Percentiles rank a stretch among this genome's conserved stretches.
phyloP scores from a whole-genome alignment of 2,329 filamentous ascomycete genomes.

The Fusarium sp. region DNA sequence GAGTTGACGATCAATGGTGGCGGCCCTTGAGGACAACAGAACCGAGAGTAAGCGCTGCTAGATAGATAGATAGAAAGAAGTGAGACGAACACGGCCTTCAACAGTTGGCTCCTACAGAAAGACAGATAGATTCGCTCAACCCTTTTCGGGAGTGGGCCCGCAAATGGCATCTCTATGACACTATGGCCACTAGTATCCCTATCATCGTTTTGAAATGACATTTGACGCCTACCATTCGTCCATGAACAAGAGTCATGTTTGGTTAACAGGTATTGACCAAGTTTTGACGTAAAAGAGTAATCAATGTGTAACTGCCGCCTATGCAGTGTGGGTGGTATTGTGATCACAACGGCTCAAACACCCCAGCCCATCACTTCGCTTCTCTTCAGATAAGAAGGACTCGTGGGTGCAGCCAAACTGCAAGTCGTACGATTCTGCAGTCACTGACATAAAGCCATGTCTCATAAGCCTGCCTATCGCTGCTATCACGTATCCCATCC shows the following conservation, averaged over 20 bases:
- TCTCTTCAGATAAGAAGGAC: slow-evolving; percentile 16
- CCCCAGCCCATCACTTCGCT: neutral
- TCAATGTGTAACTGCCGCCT: neutral
- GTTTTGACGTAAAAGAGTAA: neutral
- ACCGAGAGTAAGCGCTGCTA: neutral
- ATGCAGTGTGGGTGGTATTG: slow-evolving; percentile 22
- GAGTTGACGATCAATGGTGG: slow-evolving; percentile 36
- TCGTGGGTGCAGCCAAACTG: neutral
- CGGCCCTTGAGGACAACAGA: slow-evolving; percentile 20
- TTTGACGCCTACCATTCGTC: neutral
- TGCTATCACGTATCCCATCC: neutral
- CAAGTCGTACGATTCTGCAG: slow-evolving; percentile 36
- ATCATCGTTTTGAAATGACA: neutral
- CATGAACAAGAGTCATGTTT: neutral
- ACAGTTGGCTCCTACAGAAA: neutral
- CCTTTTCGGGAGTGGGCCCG: neutral
- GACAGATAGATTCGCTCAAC: slow-evolving; percentile 11
- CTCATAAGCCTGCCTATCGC: slow-evolving; percentile 7
- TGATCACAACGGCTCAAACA: slow-evolving; percentile 9
- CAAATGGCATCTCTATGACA: neutral
- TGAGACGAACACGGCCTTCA: neutral
- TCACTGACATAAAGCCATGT: slow-evolving; percentile 28
- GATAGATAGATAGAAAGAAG: slow-evolving; percentile 11
- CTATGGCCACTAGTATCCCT: neutral
- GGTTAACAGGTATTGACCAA: neutral